These are phyloP conservation scores for Aspergillus udagawae DNA, from an alignment of 2,329 filamentous ascomycete species.

Conservation along the genomic window DNA sequence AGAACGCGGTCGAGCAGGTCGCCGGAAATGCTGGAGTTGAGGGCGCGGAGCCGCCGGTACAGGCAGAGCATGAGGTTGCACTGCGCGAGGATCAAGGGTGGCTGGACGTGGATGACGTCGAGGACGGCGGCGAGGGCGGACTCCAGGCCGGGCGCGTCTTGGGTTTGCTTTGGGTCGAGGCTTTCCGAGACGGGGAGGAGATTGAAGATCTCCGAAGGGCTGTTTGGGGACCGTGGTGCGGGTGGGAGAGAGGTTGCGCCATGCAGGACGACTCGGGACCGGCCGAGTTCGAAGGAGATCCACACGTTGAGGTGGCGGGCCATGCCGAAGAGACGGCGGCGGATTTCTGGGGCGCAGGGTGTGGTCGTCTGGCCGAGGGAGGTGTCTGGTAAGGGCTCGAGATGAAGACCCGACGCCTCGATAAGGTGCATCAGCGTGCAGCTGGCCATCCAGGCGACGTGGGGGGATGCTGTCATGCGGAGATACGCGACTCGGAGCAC, in stretches of 20 bases:
- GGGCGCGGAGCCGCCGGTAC: slow-evolving; percentile 51
- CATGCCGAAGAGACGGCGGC: slow-evolving; percentile 47
- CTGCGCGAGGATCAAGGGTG: slow-evolving; percentile 48
- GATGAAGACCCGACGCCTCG: slow-evolving; percentile 46
- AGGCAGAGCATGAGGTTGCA: slow-evolving; percentile 55
- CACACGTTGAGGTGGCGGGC: slow-evolving; percentile 57
- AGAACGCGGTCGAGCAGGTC: slow-evolving; percentile 47
- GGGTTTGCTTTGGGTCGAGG: slow-evolving; percentile 50
- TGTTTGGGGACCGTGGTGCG: slow-evolving; percentile 36
- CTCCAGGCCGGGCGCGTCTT: slow-evolving; percentile 42
- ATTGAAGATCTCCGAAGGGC: slow-evolving; percentile 48
- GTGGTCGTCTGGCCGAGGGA: slow-evolving; percentile 11
- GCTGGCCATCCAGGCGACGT: slow-evolving; percentile 54
- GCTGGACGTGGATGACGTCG: slow-evolving; percentile 36
- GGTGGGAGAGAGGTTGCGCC: slow-evolving; percentile 44
- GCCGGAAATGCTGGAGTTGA: slow-evolving; percentile 45
- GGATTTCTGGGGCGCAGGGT: slow-evolving; percentile 33
- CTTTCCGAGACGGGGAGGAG: slow-evolving; percentile 52
- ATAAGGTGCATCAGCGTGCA: slow-evolving; percentile 56
- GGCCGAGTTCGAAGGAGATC: slow-evolving; percentile 57
- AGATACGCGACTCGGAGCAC: slow-evolving; percentile 52
- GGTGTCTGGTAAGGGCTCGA: slow-evolving; percentile 21
- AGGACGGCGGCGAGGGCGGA: slow-evolving; percentile 42
- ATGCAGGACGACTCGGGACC: slow-evolving; percentile 49
- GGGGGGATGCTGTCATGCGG: slow-evolving; percentile 50